Base-by-base conservation (phyloP, 2,329 filamentous ascomycete genomes). In the Epichloe brachyelytri region DNA sequence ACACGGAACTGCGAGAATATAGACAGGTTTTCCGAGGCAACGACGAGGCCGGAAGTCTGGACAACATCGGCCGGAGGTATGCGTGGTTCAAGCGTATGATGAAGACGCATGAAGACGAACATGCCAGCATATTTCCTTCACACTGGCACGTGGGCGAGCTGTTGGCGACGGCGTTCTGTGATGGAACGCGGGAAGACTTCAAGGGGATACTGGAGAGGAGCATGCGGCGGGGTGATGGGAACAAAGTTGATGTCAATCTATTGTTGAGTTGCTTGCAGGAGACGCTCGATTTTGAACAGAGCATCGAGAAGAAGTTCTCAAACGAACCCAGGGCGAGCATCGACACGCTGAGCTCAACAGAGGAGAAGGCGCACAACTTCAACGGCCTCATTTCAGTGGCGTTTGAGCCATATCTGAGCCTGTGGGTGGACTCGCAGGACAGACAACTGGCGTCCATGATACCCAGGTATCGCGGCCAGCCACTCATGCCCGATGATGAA, bases 371-470 rank as follows among this genome's bases (percentile, higher is more conserved):
- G 0, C 82, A 86, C 19, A 83, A 80, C 51, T 96, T 96, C 65
- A 85, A 87, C 51, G 88, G 95, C 51, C 84, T 88, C 4, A 95
- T 98, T 54, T 97, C 93, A 0, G 88, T 94, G 55, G 93, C 93
- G 0, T 98, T 98, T 62, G 93, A 97, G 68, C 93, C 93, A 1
- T 98, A 97, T 65, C 77, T 98, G 57, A 95, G 88, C 63, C 72
- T 98, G 4, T 98, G 93, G 93, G 89, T 98, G 2, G 91, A 97
- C 54, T 91, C 88, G 10, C 93, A 97, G 67, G 91, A 96, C 67
- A 91, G 83, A 66, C 85, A 95, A 60, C 74, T 97, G 52, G 85
- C 88, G 5, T 69, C 75, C 7, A 81, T 97, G 68, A 87, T 98
- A 56, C 89, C 89, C 0, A 88, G 82, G 64, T 97, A 97, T 68